These are phyloP conservation scores for Yarrowia bubula DNA, from an alignment of 805 yeast species.

Conservation along the genomic window DNA sequence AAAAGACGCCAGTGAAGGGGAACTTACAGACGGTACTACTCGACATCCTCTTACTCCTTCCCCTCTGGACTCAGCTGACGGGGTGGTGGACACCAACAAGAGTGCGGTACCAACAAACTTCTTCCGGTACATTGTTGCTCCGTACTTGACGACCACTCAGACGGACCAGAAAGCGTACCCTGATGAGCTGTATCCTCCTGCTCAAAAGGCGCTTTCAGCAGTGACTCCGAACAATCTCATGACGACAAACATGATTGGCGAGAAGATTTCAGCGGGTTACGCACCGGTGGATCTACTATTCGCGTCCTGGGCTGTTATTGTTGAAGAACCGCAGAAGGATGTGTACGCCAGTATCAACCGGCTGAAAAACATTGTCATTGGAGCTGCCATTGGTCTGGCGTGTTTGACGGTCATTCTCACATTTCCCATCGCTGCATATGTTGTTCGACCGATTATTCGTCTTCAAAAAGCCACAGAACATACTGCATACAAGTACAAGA, in stretches of 20 bases:
- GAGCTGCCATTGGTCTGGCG: constrained; percentile 76
- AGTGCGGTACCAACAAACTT: background rate
- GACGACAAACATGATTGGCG: constrained; percentile 38
- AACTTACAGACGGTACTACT: background rate
- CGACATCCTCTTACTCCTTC: background rate
- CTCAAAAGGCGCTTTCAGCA: constrained; percentile 39
- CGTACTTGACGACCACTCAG: constrained; percentile 38
- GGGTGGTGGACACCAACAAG: background rate
- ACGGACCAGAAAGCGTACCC: constrained; percentile 30
- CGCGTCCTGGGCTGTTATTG: constrained; percentile 68
- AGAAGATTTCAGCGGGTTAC: constrained; percentile 56
- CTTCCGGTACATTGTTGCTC: constrained; percentile 32
- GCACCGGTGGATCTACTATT: constrained; percentile 46
- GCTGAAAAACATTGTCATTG: constrained; percentile 66
- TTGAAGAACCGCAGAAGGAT: constrained; percentile 58
- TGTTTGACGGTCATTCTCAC: constrained; percentile 72
- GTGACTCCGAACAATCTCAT: background rate
- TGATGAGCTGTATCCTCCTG: constrained; percentile 36
- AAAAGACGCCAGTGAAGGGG: background rate
- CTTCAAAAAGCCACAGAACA: constrained; percentile 81
- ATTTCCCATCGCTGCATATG: constrained; percentile 78
- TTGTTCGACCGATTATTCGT: constrained; percentile 76
- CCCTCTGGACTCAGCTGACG: background rate
- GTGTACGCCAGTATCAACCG: constrained; percentile 64
- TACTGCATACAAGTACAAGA: constrained; percentile 42